Conservation (phyloP, 2,329 filamentous ascomycete species). For the Aspergillus sclerotialis region DNA sequence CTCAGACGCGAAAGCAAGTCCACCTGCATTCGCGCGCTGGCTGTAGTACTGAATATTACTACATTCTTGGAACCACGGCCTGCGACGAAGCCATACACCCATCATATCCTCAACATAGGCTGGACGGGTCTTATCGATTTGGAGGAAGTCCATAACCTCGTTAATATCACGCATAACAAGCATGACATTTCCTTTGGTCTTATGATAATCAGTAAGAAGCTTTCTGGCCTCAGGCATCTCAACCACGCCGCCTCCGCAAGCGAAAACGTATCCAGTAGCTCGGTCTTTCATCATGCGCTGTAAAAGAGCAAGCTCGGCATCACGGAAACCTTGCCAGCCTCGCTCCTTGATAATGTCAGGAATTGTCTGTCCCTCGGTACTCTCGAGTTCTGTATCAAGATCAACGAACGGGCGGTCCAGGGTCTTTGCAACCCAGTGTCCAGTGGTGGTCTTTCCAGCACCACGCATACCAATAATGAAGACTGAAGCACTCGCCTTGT, state of each 20-base stretch:
- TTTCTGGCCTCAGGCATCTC: conserved; percentile 75
- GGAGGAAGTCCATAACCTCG: conserved; percentile 80
- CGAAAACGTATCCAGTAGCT: conserved; percentile 71
- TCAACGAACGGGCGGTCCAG: conserved; percentile 75
- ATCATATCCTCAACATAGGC: conserved; percentile 91
- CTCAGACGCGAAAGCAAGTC: conserved; percentile 48
- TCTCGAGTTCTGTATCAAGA: conserved; percentile 80
- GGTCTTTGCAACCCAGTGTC: conserved; percentile 71
- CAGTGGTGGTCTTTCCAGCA: conserved; percentile 91
- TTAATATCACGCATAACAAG: conserved; percentile 82
- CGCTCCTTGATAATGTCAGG: conserved; percentile 71
- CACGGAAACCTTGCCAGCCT: conserved; percentile 86
- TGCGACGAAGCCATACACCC: conserved; percentile 80
- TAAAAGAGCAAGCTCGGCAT: conserved; percentile 68
- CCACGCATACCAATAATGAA: conserved; percentile 97
- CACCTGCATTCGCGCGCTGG: conserved; percentile 51
- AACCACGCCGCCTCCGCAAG: conserved; percentile 89
- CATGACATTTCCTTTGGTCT: conserved; percentile 73
- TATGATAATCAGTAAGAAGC: conserved; percentile 65
- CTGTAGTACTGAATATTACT: conserved; percentile 93
- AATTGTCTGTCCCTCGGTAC: conserved; percentile 65
- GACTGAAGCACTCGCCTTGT: conserved; percentile 56
- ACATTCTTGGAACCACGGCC: conserved; percentile 84
- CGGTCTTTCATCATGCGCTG: conserved; percentile 67
- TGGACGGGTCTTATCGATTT: conserved; percentile 80